Base-by-base conservation (phyloP, 768 basidiomycete genomes). In the Suillus subaureus region DNA sequence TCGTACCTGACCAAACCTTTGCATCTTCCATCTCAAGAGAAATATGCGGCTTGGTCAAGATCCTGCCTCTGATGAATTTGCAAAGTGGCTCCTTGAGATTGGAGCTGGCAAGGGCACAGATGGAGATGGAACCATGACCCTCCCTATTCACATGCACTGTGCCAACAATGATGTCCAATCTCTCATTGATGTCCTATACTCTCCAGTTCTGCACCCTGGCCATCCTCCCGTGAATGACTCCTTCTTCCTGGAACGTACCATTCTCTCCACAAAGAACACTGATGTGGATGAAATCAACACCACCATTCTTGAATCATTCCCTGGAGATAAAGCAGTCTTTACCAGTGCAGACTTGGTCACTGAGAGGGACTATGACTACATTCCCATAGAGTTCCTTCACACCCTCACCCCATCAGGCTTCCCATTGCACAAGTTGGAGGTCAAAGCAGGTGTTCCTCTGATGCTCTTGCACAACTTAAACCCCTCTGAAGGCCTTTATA, bases 401-500 rank as follows among this genome's bases (percentile, higher is more conserved):
- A 70, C 76, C 0, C 61, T 86, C n/a, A 74, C 75, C 37, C 67
- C 74, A 4, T 72, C 78, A 51, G 77, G 79, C 12, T 71, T 85
- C 49, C 85, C 84, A 1, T 73, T 78, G 13, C 72, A 75, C 1
- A 66, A 79, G 18, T 68, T 82, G 1, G 62, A 66, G 6, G 65
- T 82, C 39, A 76, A 81, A 64, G n/a, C 70, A 66, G 73, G 76
- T 56, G 69, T 69, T 31, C 74, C 80, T 6, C 54, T 85, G 0
- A 84, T 85, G 64, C 67, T 85, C 1, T 71, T 86, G 0, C 62
- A 80, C 0, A 85, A 87, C 68, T 69, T 86, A 21, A 70, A 73
- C 58, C 78, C 81, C 6, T n/a, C 61, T 0, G 54, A 71, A 33
- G 80, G 81, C 0, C 67, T 82, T 0, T 82, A 77, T 66, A 81